Conservation (phyloP, 331 rosid genomes). For the Phaseolus coccineus region DNA sequence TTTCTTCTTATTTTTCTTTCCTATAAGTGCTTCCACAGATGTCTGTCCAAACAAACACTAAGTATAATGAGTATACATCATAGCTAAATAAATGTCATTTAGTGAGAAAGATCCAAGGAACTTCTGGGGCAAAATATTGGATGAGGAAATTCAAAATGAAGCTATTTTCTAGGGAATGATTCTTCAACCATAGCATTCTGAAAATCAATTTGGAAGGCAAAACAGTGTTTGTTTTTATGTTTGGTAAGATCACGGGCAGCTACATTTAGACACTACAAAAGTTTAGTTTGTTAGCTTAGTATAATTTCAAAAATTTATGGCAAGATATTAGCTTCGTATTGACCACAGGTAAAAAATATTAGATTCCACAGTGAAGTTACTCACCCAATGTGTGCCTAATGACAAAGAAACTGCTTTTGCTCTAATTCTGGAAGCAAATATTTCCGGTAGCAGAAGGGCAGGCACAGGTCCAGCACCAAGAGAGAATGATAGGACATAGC, state of each 20-base stretch:
- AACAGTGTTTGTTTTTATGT: background rate
- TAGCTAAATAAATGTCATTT: background rate
- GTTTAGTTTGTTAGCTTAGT: background rate
- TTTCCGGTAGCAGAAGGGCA: slow-evolving; percentile 96
- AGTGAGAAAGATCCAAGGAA: background rate
- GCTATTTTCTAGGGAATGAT: background rate
- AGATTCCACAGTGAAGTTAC: slow-evolving; percentile 44
- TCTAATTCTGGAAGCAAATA: slow-evolving; percentile 94
- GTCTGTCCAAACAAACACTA: no score
- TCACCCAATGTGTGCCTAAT: slow-evolving; percentile 97
- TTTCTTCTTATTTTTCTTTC: no score
- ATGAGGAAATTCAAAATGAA: background rate
- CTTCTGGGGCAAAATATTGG: background rate
- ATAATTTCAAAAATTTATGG: slow-evolving; percentile 7
- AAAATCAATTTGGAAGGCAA: background rate
- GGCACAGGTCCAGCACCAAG: slow-evolving; percentile 99
- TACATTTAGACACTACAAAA: background rate
- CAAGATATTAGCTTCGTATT: slow-evolving; percentile 7
- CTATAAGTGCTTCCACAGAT: no score
- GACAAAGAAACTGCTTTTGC: slow-evolving; percentile 96
- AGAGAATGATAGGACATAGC: slow-evolving; percentile 95
- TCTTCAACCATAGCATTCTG: background rate
- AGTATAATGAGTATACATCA: slow-evolving; percentile 1
- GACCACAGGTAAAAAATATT: slow-evolving; percentile 3
- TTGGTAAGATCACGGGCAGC: slow-evolving; percentile 1